Evolutionary conservation across 176 grass and related monocot genomes (phyloP).

Genomic region (Tillandsia fasciculata): DNA sequence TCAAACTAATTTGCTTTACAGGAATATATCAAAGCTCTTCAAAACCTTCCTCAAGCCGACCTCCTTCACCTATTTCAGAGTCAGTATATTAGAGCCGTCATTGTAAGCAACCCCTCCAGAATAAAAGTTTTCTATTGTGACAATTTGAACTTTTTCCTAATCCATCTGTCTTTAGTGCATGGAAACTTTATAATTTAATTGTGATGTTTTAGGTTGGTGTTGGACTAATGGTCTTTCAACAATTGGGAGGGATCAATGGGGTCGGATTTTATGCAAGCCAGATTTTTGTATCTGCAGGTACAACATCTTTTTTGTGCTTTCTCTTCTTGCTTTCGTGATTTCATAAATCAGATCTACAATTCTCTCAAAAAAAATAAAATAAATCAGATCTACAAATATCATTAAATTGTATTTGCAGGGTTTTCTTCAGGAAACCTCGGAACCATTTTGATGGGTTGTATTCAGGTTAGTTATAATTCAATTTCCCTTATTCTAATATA

Average conservation of each 20-base stretch:
- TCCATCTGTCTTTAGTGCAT: not conserved
- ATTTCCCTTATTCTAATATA: conserved; percentile 24
- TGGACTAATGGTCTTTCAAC: conserved; percentile 63
- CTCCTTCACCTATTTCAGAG: conserved; percentile 47
- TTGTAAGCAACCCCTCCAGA: conserved; percentile 43
- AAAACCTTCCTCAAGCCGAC: conserved; percentile 34
- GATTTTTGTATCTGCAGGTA: conserved; percentile 56
- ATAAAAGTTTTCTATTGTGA: not conserved
- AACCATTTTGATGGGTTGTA: conserved; percentile 48
- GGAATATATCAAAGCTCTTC: conserved; percentile 53
- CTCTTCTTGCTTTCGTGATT: not conserved
- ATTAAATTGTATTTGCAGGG: conserved; percentile 31
- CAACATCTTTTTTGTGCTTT: not conserved
- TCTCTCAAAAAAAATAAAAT: not conserved
- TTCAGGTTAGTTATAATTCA: conserved; percentile 41
- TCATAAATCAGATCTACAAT: not conserved
- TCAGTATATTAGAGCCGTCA: conserved; percentile 45
- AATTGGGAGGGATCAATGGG: conserved; percentile 65
- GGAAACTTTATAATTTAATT: not conserved
- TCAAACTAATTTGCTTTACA: conserved; percentile 18
- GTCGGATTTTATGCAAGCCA: conserved; percentile 57
- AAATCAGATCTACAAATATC: not conserved
- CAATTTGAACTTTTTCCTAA: not conserved
- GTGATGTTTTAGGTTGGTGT: conserved; percentile 37
- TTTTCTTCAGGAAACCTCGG: conserved; percentile 53